Evolutionary conservation across 495 filamentous ascomycete genomes (phyloP).

Genomic region (Neurospora sp.): DNA sequence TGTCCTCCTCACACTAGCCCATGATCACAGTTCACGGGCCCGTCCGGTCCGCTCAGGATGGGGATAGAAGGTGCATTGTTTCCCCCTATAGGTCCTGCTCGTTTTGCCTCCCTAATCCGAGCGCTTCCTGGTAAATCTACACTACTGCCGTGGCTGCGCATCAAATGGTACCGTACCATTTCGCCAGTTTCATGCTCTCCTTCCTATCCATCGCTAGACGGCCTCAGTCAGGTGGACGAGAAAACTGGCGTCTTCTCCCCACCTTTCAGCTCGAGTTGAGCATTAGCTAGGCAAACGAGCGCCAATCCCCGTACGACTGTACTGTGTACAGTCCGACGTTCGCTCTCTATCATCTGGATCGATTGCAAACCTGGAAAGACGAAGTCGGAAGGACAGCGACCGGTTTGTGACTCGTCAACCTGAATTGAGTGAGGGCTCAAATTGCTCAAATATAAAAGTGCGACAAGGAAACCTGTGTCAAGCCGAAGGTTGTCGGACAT

Average conservation of each 20-base stretch:
- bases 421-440: neutral
- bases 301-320: neutral
- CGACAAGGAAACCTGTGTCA: neutral
- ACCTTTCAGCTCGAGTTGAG: neutral
- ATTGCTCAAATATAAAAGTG: neutral
- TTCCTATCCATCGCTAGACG: neutral
- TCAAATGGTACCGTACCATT: neutral
- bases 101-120: neutral
- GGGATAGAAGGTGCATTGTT: neutral
- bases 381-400: neutral
- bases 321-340: neutral
- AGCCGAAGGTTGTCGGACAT: neutral
- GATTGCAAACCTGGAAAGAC: neutral
- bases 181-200: neutral
- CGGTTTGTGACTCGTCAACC: neutral
- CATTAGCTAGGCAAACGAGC: neutral
- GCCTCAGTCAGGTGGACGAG: neutral
- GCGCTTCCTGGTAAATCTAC: neutral
- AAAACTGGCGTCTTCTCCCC: neutral
- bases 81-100: neutral
- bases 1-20: neutral
- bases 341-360: neutral
- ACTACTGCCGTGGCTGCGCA: neutral
- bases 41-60: neutral
- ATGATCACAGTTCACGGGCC: neutral